Percentiles rank a stretch among this genome's conserved stretches.
Evolutionary conservation across 768 basidiomycete species (phyloP).

Genomic region (Kwoniella shandongensis): DNA sequence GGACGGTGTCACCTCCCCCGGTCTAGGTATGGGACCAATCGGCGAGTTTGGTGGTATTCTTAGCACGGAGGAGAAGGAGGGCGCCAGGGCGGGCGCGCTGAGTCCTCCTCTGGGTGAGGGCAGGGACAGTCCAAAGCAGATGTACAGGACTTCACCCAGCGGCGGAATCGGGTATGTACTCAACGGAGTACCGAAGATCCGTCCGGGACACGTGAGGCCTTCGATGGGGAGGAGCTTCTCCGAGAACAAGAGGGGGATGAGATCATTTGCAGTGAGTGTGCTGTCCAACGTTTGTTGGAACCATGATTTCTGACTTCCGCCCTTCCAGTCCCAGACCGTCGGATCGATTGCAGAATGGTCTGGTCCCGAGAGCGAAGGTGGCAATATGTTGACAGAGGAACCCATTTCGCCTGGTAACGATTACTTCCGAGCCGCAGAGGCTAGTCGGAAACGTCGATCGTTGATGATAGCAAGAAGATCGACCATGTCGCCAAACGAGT

Average conservation of each 20-base stretch:
- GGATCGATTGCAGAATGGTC: conserved; percentile 48
- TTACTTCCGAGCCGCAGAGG: conserved; percentile 37
- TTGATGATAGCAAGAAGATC: conserved; percentile 31
- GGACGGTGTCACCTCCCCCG: conserved; percentile 31
- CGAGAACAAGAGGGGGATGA: conserved; percentile 21
- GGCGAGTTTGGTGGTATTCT: conserved; percentile 40
- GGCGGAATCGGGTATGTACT: conserved; percentile 46
- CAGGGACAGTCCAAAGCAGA: conserved; percentile 30
- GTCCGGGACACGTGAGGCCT: conserved; percentile 19
- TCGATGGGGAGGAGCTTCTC: conserved; percentile 33
- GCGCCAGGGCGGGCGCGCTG: conserved; percentile 13
- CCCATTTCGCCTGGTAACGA: conserved; percentile 38
- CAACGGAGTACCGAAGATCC: conserved; percentile 44
- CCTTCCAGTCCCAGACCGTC: conserved; percentile 33
- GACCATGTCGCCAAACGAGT: conserved; percentile 36
- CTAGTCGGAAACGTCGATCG: conserved; percentile 35
- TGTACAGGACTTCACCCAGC: conserved; percentile 37
- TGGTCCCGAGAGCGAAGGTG: conserved; percentile 11
- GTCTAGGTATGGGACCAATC: conserved; percentile 42
- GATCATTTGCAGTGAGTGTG: conserved; percentile 23
- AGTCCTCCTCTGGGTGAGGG: conserved; percentile 31
- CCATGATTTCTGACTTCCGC: background rate
- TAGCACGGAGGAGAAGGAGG: conserved; percentile 13
- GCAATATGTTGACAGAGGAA: conserved; percentile 14
- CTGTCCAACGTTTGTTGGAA: background rate